Base-by-base conservation (phyloP, 2,329 filamentous ascomycete genomes). In the Juglanconis oblonga region DNA sequence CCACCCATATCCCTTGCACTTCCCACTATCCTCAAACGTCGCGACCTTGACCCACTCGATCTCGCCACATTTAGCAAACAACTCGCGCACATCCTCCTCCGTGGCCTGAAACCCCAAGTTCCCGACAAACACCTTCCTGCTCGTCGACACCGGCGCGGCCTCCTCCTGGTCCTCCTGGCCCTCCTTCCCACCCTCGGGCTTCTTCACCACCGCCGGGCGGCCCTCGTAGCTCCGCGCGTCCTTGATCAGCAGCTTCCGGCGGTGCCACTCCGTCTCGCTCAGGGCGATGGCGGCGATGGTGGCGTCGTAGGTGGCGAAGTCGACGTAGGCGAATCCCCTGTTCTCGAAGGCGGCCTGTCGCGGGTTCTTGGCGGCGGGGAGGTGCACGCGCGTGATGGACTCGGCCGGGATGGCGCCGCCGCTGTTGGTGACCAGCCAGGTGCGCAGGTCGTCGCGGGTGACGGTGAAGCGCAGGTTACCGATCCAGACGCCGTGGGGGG, bases 1-100 rank as follows among this genome's bases (percentile, higher is more conserved):
- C 93, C 95, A 99, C 5, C 89, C 95, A 76, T 89, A 99, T 17
- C 95, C 96, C 78, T 98, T 98, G 80, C 95, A 99, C 78, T 98
- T 99, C 48, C 95, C 95, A 24, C 89, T 89, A 73, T 99, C 96
- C 74, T 98, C 91, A 71, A 99, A 99, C 0, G 93, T 97, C 3
- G 95, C 95, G 66, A 98, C 80, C 76, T 96, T 94, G 65, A 92
- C 84, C 77, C 90, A 90, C 56, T 88, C 85, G 63, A 98, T 86
- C 64, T 88, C 81, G 54, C 95, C 95, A 71, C 94, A 98, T 72
- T 88, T 91, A 52, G 83, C 82, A 73, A 97, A 98, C 71, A 97
- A 91, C 64, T 87, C 82, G 66, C 86, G 81, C 53, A 99, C 75
- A 67, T 91, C 87, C 57, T 97, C 92, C 68, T 94, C 89, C 6